Evolutionary conservation across 2,329 filamentous ascomycete genomes (phyloP).

Genomic region (Arachnopeziza araneosa): DNA sequence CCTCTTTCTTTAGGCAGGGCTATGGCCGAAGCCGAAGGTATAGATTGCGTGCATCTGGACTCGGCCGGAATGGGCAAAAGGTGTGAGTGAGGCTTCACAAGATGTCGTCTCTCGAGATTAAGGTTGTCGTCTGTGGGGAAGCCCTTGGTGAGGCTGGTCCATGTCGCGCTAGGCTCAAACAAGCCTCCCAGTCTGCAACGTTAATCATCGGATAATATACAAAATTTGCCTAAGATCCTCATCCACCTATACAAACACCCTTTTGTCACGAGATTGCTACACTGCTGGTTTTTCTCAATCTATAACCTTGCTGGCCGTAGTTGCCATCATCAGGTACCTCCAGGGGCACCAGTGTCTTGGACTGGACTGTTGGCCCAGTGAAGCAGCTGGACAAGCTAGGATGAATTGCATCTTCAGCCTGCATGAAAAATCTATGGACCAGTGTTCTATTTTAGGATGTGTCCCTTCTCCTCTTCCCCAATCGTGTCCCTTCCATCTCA

Average conservation of each 20-base stretch:
- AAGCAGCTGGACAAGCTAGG: conserved; percentile 1
- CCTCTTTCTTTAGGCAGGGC: background rate
- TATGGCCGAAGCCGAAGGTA: background rate
- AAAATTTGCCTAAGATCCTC: conserved; percentile 12
- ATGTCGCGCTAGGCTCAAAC: background rate
- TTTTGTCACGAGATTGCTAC: background rate
- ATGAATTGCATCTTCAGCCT: conserved; percentile 11
- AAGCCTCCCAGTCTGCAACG: conserved; percentile 3
- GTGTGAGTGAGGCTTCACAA: background rate
- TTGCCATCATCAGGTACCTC: conserved; percentile 1
- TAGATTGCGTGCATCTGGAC: conserved; percentile 5
- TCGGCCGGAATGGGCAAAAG: background rate
- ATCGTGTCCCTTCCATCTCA: background rate
- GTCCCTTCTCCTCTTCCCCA: background rate
- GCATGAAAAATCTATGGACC: conserved; percentile 1
- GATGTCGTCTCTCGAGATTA: conserved; percentile 4
- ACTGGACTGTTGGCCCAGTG: background rate
- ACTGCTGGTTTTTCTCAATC: background rate
- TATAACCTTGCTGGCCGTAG: background rate
- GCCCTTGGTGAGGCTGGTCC: background rate
- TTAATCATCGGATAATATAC: conserved; percentile 11
- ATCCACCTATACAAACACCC: conserved; percentile 1
- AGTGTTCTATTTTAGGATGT: conserved; percentile 9
- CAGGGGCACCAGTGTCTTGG: background rate
- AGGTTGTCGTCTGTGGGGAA: conserved; percentile 10